A percentile compares a stretch with the other conserved stretches of the same genome.
phyloP scores from a whole-genome alignment of 73 alveolate species.

The Paramecium sexaurelia region DNA sequence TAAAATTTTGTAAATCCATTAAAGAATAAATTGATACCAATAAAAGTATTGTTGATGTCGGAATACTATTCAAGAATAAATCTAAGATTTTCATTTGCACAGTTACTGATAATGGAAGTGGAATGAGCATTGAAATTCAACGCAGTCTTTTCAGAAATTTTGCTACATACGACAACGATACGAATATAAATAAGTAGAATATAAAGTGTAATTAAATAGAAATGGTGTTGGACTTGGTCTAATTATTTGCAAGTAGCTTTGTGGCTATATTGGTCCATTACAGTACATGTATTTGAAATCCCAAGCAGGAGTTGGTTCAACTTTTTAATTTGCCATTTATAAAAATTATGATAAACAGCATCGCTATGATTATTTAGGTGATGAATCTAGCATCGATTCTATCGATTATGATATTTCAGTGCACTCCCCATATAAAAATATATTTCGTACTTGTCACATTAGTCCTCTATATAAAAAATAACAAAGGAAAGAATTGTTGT shows the following conservation, averaged over 20 bases:
- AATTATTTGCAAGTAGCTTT: constrained; percentile 2
- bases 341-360: constrained; percentile 24
- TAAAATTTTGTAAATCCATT: not conserved
- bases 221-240: constrained; percentile 35
- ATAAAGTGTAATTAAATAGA: not conserved
- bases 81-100: not conserved
- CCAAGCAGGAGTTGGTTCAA: not conserved
- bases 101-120: constrained; percentile 7
- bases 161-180: constrained; percentile 4
- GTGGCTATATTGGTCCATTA: constrained; percentile 50
- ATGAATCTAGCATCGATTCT: constrained; percentile 11
- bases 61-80: not conserved
- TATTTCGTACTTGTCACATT: not conserved
- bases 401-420: constrained; percentile 20
- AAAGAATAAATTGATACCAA: not conserved
- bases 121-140: not conserved
- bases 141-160: not conserved
- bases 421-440: not conserved
- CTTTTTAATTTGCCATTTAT: constrained; percentile 21
- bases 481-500: not conserved
- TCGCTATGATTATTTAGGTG: not conserved
- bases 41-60: not conserved
- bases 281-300: constrained; percentile 20
- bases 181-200: not conserved
- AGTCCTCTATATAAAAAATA: not conserved